Conservation (phyloP, 2,329 filamentous ascomycete genomes). For the Alternaria sp. region DNA sequence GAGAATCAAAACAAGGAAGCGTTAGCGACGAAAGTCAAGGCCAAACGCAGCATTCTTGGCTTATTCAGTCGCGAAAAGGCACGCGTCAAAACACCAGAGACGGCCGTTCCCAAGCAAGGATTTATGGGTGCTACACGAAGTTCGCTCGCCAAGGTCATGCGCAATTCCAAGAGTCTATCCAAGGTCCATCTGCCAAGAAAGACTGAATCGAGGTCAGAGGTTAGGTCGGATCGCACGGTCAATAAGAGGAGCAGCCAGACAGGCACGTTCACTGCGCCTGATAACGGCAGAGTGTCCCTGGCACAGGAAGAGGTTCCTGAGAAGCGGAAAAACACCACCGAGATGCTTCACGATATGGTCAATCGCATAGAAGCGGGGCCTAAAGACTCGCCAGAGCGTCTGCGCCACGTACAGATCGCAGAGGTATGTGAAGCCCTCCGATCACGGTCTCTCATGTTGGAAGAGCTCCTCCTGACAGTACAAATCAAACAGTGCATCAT, state of each 20-base stretch:
- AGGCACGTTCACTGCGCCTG: neutral
- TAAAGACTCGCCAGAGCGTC: constrained; percentile 20
- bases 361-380: constrained; percentile 17
- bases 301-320: neutral
- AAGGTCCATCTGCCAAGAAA: constrained; percentile 17
- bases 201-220: constrained; percentile 6
- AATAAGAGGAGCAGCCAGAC: neutral
- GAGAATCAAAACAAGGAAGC: neutral
- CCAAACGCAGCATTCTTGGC: constrained; percentile 36
- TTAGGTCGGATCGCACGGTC: neutral
- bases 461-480: constrained; percentile 22
- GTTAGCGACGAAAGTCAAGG: constrained; percentile 20
- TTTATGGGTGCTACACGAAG: constrained; percentile 26
- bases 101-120: constrained; percentile 19
- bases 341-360: constrained; percentile 25
- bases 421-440: constrained; percentile 31
- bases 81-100: constrained; percentile 1
- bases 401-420: constrained; percentile 33
- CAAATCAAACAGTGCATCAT: constrained; percentile 31
- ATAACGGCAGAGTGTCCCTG: neutral
- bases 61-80: constrained; percentile 32
- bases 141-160: constrained; percentile 30
- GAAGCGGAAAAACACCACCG: neutral
- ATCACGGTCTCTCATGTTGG: neutral
- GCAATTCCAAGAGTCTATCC: constrained; percentile 27